Conservation (phyloP, 164 flowering plant genomes). For the Tinospora cordifolia region DNA sequence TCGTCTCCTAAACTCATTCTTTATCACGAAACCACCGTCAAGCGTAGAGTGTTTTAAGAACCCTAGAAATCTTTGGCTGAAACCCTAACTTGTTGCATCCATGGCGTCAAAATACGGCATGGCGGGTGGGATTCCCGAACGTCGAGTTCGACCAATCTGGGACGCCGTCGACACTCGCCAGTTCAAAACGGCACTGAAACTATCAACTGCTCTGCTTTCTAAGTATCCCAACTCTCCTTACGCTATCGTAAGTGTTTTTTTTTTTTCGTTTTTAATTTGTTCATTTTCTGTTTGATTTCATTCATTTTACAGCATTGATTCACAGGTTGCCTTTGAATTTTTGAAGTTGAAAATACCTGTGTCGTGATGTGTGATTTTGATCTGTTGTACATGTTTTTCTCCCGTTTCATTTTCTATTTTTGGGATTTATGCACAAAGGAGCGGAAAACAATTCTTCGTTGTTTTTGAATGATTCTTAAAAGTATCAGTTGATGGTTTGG, state of each 20-base stretch:
- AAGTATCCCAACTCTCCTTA: conserved; percentile 72
- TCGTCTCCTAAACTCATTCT: too few relatives aligned
- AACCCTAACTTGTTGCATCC: not conserved
- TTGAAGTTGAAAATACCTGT: not conserved
- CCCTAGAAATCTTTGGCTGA: not conserved
- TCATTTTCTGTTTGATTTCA: not conserved
- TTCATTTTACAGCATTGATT: not conserved
- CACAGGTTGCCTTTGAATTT: not conserved
- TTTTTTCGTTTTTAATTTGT: too few relatives aligned
- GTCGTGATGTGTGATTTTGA: not conserved
- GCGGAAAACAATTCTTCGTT: not conserved
- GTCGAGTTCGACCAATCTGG: conserved; percentile 87
- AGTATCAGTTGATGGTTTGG: not conserved
- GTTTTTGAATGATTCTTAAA: not conserved
- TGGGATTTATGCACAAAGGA: not conserved
- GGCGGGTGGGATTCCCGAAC: conserved; percentile 93
- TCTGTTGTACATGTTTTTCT: not conserved
- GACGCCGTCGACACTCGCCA: conserved; percentile 93
- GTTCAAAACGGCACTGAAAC: conserved; percentile 81
- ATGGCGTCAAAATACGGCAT: conserved; percentile 81
- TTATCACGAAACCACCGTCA: too few relatives aligned
- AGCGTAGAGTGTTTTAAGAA: too few relatives aligned
- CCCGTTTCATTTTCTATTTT: not conserved
- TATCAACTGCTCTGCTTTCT: conserved; percentile 46
- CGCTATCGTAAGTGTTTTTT: conserved; percentile 74